Conservation (phyloP, 768 basidiomycete species). For the Hebeloma cylindrosporum region DNA sequence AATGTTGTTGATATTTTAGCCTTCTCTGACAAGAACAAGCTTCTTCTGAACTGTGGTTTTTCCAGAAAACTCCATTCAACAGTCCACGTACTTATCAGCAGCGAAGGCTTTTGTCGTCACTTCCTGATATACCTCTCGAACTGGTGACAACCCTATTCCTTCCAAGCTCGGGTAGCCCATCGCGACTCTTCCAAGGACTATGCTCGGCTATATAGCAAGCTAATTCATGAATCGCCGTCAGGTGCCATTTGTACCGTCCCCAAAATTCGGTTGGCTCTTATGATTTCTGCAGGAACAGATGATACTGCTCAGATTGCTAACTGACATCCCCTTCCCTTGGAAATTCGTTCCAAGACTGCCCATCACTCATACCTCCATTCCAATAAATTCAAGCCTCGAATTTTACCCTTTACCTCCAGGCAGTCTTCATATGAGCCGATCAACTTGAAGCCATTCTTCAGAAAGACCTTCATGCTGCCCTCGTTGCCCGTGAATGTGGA, state of each 20-base stretch:
- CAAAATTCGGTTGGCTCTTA: too few species aligned
- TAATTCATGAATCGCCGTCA: too few species aligned
- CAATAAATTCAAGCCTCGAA: slow-evolving; percentile 23
- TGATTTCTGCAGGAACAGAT: too few species aligned
- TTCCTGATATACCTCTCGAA: slow-evolving; percentile 18
- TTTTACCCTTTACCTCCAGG: slow-evolving; percentile 21
- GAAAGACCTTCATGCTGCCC: slow-evolving; percentile 62
- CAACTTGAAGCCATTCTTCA: slow-evolving; percentile 28
- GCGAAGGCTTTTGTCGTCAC: too few species aligned
- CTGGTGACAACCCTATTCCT: too few species aligned
- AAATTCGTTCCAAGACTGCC: neutral
- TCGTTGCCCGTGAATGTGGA: slow-evolving; percentile 52
- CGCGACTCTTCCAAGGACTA: slow-evolving; percentile 9
- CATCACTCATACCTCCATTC: slow-evolving; percentile 27
- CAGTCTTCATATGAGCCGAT: slow-evolving; percentile 19
- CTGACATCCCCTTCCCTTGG: neutral
- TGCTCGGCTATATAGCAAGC: slow-evolving; percentile 10
- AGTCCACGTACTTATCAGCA: neutral
- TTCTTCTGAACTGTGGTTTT: too few species aligned
- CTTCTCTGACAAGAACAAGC: too few species aligned
- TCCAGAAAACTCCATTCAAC: neutral
- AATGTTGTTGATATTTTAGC: too few species aligned
- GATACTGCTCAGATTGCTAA: neutral
- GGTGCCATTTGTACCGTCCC: too few species aligned
- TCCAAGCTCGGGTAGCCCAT: slow-evolving; percentile 10